phyloP scores from a whole-genome alignment of 2,329 filamentous ascomycete genomes.

The Coniella lustricola region DNA sequence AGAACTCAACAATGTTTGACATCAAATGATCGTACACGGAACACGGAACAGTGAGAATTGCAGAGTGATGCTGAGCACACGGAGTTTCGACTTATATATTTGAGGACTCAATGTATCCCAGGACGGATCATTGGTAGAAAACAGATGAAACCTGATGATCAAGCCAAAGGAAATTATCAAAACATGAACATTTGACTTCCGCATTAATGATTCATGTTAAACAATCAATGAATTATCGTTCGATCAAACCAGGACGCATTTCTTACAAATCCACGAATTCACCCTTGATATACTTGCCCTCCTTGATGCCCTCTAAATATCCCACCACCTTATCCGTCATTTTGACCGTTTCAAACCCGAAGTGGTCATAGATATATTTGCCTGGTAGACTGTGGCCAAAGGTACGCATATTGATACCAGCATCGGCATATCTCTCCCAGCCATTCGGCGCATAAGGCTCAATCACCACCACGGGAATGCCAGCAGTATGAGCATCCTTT shows the following conservation, averaged over 20 bases:
- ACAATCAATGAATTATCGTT: no score
- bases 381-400: slow-evolving; percentile 47
- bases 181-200: no score
- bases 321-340: slow-evolving; percentile 26
- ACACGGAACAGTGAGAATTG: no score
- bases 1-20: no score
- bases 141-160: no score
- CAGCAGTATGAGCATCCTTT: slow-evolving; percentile 14
- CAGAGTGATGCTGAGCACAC: no score
- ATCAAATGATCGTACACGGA: no score
- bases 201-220: no score
- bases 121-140: no score
- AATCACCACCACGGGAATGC: slow-evolving; percentile 36
- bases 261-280: slow-evolving; percentile 7
- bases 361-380: slow-evolving; percentile 43
- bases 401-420: slow-evolving; percentile 37
- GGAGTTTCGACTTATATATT: no score
- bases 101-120: no score
- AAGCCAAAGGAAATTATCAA: no score
- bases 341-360: slow-evolving; percentile 39
- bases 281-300: slow-evolving; percentile 2
- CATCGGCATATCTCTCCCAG: slow-evolving; percentile 51
- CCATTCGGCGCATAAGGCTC: slow-evolving; percentile 46
- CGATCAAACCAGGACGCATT: neutral
- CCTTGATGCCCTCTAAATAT: slow-evolving; percentile 2